Evolutionary conservation across 2,329 filamentous ascomycete genomes (phyloP), one percentile per base, ranked within the genome.

Genomic region (Cercospora zeina): DNA sequence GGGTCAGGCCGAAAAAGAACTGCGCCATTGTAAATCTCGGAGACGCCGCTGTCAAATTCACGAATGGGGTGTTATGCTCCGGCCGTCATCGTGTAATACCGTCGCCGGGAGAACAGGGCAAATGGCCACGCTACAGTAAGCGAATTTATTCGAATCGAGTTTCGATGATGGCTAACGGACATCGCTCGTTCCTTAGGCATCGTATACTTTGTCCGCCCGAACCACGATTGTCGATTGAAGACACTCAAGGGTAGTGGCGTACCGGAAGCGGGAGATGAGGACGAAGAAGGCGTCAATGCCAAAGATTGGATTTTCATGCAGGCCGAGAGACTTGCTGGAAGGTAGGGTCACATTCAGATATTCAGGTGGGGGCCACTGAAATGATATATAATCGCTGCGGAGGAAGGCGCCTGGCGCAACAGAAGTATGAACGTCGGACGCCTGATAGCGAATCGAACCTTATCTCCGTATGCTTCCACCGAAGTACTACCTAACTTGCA

Each of bases 151-250:
- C 47, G 11, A 10, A 45, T 45, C 39, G 7, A 5, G 11, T 21
- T 45, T 1, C 39, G 21, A 10, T 10, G 3, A 45, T 24, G 6
- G 19, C 39, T 45, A 45, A 45, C 21, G 16, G 39, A 16, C 2
- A 10, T 24, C 9, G 37, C 39, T 8, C 21, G 16, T 2, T 24
- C 4, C 13, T 1, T 7, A 36, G 42, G 42, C 67, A 68, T 85
- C 14, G 83, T 85, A 10, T 85, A 85, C 67, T 85, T 85, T 70
- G 75, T 79, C 21, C 72, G 83, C 63, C 82, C 82, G 2, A 80
- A 78, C 62, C 78, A 83, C 71, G 73, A 79, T 14, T 78, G 81
- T 36, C 61, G 76, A 34, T 64, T 82, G 64, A 77, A 74, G 67
- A 72, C 76, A 47, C 62, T 79, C 59, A 73, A 75, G 37, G 73